Evolutionary conservation across 345 rosid species (phyloP).

Genomic region (Ceriops decandra): DNA sequence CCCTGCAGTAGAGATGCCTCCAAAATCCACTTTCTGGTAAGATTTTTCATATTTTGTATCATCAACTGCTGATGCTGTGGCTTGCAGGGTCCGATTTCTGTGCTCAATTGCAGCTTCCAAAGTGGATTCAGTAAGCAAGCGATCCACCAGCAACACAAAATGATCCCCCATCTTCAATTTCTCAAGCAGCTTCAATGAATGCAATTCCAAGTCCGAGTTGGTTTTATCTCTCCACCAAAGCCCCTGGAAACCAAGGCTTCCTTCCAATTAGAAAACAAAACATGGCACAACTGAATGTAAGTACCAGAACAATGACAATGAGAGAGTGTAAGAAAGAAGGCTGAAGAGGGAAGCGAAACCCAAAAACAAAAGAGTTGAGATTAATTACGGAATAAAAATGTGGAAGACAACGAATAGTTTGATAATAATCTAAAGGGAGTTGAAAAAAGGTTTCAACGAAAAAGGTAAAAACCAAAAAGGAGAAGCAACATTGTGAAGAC

Average conservation of each 20-base stretch:
- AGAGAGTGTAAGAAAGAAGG: too few species aligned
- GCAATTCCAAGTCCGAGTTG: constrained; percentile 16
- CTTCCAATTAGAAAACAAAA: neutral
- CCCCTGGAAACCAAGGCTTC: constrained; percentile 19
- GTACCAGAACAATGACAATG: too few species aligned
- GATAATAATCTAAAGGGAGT: neutral
- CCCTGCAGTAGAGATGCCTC: constrained; percentile 35
- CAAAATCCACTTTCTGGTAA: constrained; percentile 37
- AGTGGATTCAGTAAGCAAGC: constrained; percentile 79
- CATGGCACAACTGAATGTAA: neutral
- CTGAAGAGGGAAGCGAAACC: neutral
- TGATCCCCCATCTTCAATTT: constrained; percentile 76
- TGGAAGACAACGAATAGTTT: neutral
- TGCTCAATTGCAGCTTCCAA: constrained; percentile 77
- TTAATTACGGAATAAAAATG: too few species aligned
- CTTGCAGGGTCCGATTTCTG: constrained; percentile 48
- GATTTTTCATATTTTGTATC: constrained; percentile 30
- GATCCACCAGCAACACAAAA: constrained; percentile 82
- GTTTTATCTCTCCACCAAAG: constrained; percentile 10
- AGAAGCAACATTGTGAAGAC: neutral
- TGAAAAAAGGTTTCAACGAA: too few species aligned
- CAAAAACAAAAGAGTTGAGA: neutral
- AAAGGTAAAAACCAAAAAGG: neutral
- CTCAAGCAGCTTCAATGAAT: constrained; percentile 5
- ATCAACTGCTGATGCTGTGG: constrained; percentile 26